A percentile compares a stretch with the other conserved stretches of the same genome.
These are phyloP conservation scores for Leucosporidium scottii DNA, from an alignment of 768 basidiomycete genomes.

Conservation along the genomic window DNA sequence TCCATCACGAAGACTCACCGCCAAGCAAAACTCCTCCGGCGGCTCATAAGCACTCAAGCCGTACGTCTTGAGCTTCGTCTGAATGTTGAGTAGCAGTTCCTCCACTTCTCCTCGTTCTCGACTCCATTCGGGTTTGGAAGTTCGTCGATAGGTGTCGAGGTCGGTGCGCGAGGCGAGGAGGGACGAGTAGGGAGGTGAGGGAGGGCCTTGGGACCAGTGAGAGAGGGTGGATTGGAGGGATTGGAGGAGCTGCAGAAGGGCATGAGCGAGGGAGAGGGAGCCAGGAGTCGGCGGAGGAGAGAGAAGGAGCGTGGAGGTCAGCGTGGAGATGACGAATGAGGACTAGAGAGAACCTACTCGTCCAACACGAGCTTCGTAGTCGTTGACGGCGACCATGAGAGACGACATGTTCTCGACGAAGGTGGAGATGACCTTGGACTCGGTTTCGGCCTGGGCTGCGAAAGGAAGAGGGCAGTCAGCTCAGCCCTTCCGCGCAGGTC, in stretches of 20 bases:
- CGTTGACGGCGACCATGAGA: slow-evolving; percentile 77
- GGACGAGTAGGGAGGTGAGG: slow-evolving; percentile 12
- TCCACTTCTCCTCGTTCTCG: slow-evolving; percentile 80
- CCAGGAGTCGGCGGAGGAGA: neutral
- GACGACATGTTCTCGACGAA: slow-evolving; percentile 94
- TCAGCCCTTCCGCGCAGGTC: neutral
- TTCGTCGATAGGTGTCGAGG: slow-evolving; percentile 75
- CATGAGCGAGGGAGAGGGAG: slow-evolving; percentile 4
- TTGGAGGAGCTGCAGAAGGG: slow-evolving; percentile 10
- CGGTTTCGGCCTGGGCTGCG: slow-evolving; percentile 87
- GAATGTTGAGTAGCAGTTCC: slow-evolving; percentile 83
- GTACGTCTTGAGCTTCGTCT: slow-evolving; percentile 89
- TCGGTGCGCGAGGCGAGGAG: slow-evolving; percentile 63
- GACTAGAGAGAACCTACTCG: slow-evolving; percentile 48
- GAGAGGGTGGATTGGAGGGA: too few relatives aligned
- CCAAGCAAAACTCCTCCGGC: slow-evolving; percentile 58
- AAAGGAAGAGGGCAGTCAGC: slow-evolving; percentile 1
- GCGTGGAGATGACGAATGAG: neutral
- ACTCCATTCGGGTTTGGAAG: slow-evolving; percentile 77
- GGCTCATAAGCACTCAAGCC: slow-evolving; percentile 77
- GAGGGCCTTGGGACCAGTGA: neutral
- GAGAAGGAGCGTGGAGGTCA: neutral
- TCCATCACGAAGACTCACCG: slow-evolving; percentile 43
- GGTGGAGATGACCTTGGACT: slow-evolving; percentile 85
- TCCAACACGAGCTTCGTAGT: slow-evolving; percentile 81